A percentile compares a stretch with the other conserved stretches of the same genome.
Conservation (phyloP, 129 eudicot genomes). For the Flaveria ramosissima region DNA sequence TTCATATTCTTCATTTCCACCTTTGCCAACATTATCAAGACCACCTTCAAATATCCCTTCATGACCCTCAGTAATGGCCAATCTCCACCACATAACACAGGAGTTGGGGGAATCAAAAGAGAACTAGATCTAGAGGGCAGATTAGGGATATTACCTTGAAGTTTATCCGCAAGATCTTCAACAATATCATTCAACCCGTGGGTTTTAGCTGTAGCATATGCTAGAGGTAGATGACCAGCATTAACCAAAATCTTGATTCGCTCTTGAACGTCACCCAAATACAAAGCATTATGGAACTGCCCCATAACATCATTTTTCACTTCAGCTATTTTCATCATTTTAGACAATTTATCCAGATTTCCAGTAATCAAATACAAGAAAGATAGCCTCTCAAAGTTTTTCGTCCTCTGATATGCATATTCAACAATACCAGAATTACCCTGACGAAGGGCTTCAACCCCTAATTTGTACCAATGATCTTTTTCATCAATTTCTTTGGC, state of each 20-base stretch:
- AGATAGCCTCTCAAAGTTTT: conserved; percentile 72
- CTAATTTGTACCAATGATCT: conserved; percentile 75
- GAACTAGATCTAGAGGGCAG: conserved; percentile 51
- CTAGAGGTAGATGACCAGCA: conserved; percentile 72
- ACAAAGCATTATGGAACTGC: conserved; percentile 71
- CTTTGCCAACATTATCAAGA: conserved; percentile 55
- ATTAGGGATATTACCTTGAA: conserved; percentile 57
- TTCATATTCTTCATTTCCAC: conserved; percentile 63
- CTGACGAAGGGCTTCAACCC: conserved; percentile 83
- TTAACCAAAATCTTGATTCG: conserved; percentile 63
- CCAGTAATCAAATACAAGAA: conserved; percentile 69
- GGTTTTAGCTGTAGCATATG: conserved; percentile 64
- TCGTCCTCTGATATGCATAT: conserved; percentile 72
- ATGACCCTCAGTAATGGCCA: conserved; percentile 74
- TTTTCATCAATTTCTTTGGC: conserved; percentile 78
- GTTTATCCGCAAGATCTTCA: conserved; percentile 57
- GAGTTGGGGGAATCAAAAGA: conserved; percentile 66
- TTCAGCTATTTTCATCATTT: conserved; percentile 80
- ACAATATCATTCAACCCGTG: conserved; percentile 60
- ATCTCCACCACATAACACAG: conserved; percentile 66
- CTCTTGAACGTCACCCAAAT: conserved; percentile 63
- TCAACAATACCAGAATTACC: conserved; percentile 81
- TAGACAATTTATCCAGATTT: conserved; percentile 65
- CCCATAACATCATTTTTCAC: conserved; percentile 80
- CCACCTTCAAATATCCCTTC: conserved; percentile 67